A percentile compares a stretch with the other conserved stretches of the same genome.
phyloP scores from a whole-genome alignment of 352 stramenopile genomes.

The Phytophthora uliginosa region DNA sequence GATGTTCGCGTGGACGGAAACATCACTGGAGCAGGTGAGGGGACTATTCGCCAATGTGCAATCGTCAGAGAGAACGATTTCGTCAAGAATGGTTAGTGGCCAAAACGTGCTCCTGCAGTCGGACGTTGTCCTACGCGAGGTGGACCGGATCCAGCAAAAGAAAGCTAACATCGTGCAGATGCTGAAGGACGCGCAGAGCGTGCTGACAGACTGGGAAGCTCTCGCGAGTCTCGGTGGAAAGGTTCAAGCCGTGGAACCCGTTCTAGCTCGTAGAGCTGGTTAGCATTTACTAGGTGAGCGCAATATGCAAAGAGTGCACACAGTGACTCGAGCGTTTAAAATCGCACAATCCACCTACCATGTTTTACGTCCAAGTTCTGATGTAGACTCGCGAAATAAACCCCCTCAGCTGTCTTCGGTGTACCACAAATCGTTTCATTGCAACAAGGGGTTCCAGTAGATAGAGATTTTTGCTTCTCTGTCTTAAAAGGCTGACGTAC shows the following conservation, averaged over 20 bases:
- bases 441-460: too few species aligned
- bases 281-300: too few species aligned
- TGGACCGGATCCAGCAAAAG: not conserved
- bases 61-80: not conserved
- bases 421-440: too few species aligned
- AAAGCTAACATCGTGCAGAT: not conserved
- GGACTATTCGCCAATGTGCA: not conserved
- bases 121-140: not conserved
- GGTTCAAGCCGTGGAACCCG: not conserved
- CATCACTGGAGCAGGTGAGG: not conserved
- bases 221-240: not conserved
- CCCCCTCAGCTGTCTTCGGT: too few species aligned
- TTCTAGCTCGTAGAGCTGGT: too few species aligned
- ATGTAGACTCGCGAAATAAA: too few species aligned
- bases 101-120: not conserved
- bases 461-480: too few species aligned
- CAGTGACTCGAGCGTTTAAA: too few species aligned
- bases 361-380: too few species aligned
- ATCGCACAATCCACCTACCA: too few species aligned
- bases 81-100: not conserved
- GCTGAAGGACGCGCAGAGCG: not conserved
- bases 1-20: not conserved
- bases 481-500: too few species aligned
- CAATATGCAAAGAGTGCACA: too few species aligned
- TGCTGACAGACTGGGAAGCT: not conserved